These are phyloP conservation scores for Claviceps monticola DNA, from an alignment of 2,329 filamentous ascomycete species.

Conservation along the genomic window DNA sequence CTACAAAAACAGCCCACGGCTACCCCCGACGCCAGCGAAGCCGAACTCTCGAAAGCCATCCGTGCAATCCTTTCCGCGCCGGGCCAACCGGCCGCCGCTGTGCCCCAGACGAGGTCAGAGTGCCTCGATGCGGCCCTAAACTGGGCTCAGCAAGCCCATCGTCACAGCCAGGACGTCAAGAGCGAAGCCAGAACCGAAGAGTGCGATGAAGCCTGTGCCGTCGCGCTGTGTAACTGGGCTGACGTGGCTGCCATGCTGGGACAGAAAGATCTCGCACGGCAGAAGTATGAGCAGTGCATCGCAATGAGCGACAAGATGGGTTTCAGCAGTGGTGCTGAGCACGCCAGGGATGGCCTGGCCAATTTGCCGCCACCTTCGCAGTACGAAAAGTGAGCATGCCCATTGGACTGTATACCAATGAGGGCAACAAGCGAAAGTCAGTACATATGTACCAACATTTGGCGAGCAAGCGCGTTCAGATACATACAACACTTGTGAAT, in stretches of 20 bases:
- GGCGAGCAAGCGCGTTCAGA: too few species aligned
- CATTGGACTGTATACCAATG: too few species aligned
- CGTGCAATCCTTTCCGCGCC: slow-evolving; percentile 10
- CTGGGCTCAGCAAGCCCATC: slow-evolving; percentile 69
- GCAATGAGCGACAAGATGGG: slow-evolving; percentile 41
- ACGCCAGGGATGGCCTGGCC: slow-evolving; percentile 38
- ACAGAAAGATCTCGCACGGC: slow-evolving; percentile 48
- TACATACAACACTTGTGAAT: too few species aligned
- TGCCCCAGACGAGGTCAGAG: slow-evolving; percentile 36
- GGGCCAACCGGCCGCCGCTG: slow-evolving; percentile 14
- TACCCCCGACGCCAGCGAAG: slow-evolving; percentile 18
- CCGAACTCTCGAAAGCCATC: slow-evolving; percentile 15
- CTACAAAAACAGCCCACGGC: slow-evolving; percentile 16
- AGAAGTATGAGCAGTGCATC: slow-evolving; percentile 55
- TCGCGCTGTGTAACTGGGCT: slow-evolving; percentile 74
- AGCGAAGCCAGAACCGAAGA: slow-evolving; percentile 57
- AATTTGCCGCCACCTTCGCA: slow-evolving; percentile 12
- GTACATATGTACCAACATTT: too few species aligned
- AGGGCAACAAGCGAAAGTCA: too few species aligned
- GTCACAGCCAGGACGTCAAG: slow-evolving; percentile 49
- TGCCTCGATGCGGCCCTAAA: slow-evolving; percentile 56
- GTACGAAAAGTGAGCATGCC: neutral
- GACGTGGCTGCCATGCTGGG: slow-evolving; percentile 69
- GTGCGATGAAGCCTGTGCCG: slow-evolving; percentile 72
- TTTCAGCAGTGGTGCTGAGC: slow-evolving; percentile 36